A percentile compares a stretch with the other conserved stretches of the same genome.
phyloP scores from a whole-genome alignment of 805 yeast species.

The Dipodascus geniculatus region DNA sequence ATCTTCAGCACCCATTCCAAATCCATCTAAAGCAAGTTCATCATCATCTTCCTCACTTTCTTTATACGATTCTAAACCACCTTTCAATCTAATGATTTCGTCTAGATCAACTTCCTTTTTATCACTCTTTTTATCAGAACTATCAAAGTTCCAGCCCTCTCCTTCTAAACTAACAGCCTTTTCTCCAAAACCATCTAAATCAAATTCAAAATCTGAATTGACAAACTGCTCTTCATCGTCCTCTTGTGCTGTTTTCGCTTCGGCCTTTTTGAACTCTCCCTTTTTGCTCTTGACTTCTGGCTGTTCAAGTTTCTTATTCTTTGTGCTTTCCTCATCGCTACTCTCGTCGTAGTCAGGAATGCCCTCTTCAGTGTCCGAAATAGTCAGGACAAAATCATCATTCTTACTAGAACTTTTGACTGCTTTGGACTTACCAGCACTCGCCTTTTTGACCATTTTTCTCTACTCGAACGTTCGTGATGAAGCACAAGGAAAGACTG shows the following conservation, averaged over 20 bases:
- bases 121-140: slow-evolving; percentile 23
- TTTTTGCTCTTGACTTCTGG: slow-evolving; percentile 10
- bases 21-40: slow-evolving; percentile 33
- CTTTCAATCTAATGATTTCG: slow-evolving; percentile 74
- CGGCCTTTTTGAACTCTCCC: slow-evolving; percentile 19
- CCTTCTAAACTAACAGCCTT: slow-evolving; percentile 58
- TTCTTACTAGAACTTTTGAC: slow-evolving; percentile 1
- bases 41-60: slow-evolving; percentile 27
- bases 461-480: too few relatives aligned
- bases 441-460: slow-evolving; percentile 5
- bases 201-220: slow-evolving; percentile 45
- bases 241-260: slow-evolving; percentile 28
- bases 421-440: not conserved
- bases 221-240: slow-evolving; percentile 59
- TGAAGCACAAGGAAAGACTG: not conserved
- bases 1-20: slow-evolving; percentile 24
- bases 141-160: slow-evolving; percentile 52
- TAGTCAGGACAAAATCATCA: slow-evolving; percentile 57
- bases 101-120: slow-evolving; percentile 72
- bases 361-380: slow-evolving; percentile 65
- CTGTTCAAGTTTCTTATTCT: slow-evolving; percentile 15
- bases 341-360: slow-evolving; percentile 39
- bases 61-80: slow-evolving; percentile 52
- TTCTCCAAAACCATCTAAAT: slow-evolving; percentile 58
- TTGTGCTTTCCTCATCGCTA: slow-evolving; percentile 11